Evolutionary conservation across 192 early-diverging fungal species (phyloP).

Genomic region (Mortierella alpina): DNA sequence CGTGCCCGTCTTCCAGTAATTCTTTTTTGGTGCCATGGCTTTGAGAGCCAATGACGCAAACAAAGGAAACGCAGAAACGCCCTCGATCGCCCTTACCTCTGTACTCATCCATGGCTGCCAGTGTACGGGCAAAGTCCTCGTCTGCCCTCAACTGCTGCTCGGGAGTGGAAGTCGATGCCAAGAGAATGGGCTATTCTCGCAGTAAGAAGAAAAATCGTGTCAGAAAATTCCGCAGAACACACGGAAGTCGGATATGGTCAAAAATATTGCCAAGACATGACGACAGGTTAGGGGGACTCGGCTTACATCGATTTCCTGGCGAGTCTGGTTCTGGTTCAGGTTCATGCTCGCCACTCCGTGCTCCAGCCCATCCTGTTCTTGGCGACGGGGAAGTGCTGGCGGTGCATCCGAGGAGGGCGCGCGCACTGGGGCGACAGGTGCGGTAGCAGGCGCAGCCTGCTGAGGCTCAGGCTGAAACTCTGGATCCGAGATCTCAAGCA

Average conservation of each 20-base stretch:
- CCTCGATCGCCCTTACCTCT: slow-evolving; percentile 11
- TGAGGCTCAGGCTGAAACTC: slow-evolving; percentile 56
- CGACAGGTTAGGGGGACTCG: not conserved
- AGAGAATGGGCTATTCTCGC: slow-evolving; percentile 38
- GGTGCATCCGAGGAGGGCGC: slow-evolving; percentile 5
- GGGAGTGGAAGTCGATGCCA: slow-evolving; percentile 55
- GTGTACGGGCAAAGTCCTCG: slow-evolving; percentile 63
- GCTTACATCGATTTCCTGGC: slow-evolving; percentile 44
- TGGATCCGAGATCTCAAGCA: slow-evolving; percentile 66
- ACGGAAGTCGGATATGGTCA: not conserved
- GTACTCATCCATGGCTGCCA: slow-evolving; percentile 63
- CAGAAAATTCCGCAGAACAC: not conserved
- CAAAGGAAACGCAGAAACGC: slow-evolving; percentile 3
- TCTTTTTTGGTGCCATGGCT: not conserved
- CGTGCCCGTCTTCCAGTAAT: not conserved
- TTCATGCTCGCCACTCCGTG: slow-evolving; percentile 25
- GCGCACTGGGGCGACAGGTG: not conserved
- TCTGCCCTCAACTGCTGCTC: slow-evolving; percentile 66
- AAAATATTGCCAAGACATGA: not conserved
- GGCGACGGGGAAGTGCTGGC: slow-evolving; percentile 49
- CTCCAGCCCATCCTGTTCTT: slow-evolving; percentile 5
- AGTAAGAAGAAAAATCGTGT: not conserved
- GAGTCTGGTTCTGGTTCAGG: slow-evolving; percentile 26
- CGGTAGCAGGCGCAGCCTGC: slow-evolving; percentile 6
- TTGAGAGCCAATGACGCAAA: slow-evolving; percentile 8